Conservation (phyloP, 495 filamentous ascomycete species). For the Bacidia rubella region DNA sequence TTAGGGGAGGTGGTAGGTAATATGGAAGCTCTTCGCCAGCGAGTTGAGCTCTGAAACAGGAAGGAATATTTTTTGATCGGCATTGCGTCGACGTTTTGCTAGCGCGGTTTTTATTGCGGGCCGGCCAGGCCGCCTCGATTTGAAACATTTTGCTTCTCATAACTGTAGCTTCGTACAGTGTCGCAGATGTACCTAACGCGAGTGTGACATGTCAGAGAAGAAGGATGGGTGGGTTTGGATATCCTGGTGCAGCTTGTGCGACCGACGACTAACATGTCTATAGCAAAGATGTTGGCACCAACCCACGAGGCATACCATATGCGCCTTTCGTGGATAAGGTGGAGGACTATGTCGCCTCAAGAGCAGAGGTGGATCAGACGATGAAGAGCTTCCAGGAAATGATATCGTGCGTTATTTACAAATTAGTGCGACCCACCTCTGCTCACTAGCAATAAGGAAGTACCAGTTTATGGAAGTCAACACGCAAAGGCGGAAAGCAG, state of each 20-base stretch:
- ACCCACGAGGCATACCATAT: slow-evolving; percentile 84
- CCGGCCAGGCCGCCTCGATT: too few species aligned
- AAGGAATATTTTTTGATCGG: too few species aligned
- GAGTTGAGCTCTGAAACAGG: too few species aligned
- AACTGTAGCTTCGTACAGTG: too few species aligned
- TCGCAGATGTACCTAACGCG: too few species aligned
- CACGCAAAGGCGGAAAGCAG: slow-evolving; percentile 65
- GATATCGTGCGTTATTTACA: slow-evolving; percentile 58
- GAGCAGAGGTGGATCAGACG: slow-evolving; percentile 77
- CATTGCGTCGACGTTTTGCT: too few species aligned
- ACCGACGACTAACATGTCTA: neutral
- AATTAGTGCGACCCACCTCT: neutral
- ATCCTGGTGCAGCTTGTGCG: too few species aligned
- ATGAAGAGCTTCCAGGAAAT: slow-evolving; percentile 94
- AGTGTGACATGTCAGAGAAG: slow-evolving; percentile 13
- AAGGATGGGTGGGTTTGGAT: slow-evolving; percentile 4
- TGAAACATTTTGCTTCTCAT: too few species aligned
- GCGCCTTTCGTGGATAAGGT: slow-evolving; percentile 97
- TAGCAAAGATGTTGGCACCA: slow-evolving; percentile 49
- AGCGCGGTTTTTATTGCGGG: too few species aligned
- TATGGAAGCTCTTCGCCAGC: too few species aligned
- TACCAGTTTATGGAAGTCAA: slow-evolving; percentile 99
- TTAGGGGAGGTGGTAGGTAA: too few species aligned
- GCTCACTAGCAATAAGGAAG: slow-evolving; percentile 41
- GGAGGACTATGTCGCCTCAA: slow-evolving; percentile 79